These are phyloP conservation scores for Aquilaria yunnanensis DNA, from an alignment of 345 rosid genomes.

Conservation along the genomic window DNA sequence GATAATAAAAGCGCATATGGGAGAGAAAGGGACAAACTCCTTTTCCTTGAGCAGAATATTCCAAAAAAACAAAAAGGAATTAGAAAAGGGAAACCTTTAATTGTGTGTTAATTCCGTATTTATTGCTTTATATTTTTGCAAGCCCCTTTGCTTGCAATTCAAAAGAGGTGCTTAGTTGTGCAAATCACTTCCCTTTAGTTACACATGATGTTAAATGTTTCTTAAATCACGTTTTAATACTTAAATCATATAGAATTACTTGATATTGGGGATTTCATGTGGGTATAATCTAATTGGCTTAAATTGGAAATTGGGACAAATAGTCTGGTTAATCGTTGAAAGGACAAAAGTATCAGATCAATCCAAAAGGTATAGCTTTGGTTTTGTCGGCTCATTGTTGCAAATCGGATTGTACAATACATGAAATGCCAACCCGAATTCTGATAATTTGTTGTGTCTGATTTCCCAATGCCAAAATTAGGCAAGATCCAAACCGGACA, in stretches of 20 bases:
- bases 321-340: not conserved
- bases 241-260: not conserved
- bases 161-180: conserved; percentile 3
- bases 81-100: too few species aligned
- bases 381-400: not conserved
- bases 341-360: not conserved
- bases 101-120: not conserved
- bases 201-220: not conserved
- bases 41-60: not conserved
- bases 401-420: too few species aligned
- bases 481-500: too few species aligned
- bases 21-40: not conserved
- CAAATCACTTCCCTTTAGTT: not conserved
- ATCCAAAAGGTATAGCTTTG: not conserved
- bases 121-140: not conserved
- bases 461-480: too few species aligned
- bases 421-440: too few species aligned
- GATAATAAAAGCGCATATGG: not conserved
- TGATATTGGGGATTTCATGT: not conserved
- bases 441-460: too few species aligned
- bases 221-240: not conserved
- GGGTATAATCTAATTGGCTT: not conserved
- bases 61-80: not conserved
- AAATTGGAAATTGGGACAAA: not conserved
- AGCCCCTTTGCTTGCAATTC: not conserved